Conservation (phyloP, 2,329 filamentous ascomycete species). For the Verticillium nonalfalfae region DNA sequence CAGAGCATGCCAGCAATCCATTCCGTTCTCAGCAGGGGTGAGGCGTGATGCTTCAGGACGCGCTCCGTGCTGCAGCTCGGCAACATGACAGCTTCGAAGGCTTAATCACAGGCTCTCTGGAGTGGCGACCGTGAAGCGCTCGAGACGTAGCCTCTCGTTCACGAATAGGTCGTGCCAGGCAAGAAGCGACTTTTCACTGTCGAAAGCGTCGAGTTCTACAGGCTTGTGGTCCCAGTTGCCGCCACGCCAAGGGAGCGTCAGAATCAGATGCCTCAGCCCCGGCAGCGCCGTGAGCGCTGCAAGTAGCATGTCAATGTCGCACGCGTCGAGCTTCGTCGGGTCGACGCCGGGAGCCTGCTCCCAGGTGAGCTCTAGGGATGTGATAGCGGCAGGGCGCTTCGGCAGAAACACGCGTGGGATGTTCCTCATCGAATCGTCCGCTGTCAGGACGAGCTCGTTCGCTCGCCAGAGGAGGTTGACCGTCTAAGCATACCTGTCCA, state of each 20-base stretch:
- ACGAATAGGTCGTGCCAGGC: neutral
- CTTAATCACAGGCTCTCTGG: neutral
- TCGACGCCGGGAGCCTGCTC: constrained; percentile 4
- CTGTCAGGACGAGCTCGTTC: constrained; percentile 18
- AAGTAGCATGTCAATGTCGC: neutral
- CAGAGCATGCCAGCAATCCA: too few species aligned
- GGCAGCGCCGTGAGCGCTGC: neutral
- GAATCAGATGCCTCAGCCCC: neutral
- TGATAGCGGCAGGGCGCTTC: constrained; percentile 14
- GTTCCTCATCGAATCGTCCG: constrained; percentile 12
- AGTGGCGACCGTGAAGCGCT: neutral
- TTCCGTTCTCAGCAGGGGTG: too few species aligned
- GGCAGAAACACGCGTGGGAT: constrained; percentile 13
- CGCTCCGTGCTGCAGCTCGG: neutral
- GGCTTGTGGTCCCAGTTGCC: neutral
- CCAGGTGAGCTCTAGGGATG: constrained; percentile 17
- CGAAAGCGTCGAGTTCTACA: neutral
- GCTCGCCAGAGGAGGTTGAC: constrained; percentile 20
- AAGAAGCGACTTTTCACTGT: neutral
- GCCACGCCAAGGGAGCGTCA: neutral
- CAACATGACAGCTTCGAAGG: neutral
- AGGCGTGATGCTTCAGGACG: too few species aligned
- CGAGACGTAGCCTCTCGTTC: neutral
- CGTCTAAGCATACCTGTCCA: constrained; percentile 18
- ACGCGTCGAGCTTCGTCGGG: neutral